Evolutionary conservation across 768 basidiomycete genomes (phyloP), one percentile per base, ranked within the genome.

Genomic region (Dendrothele bispora): DNA sequence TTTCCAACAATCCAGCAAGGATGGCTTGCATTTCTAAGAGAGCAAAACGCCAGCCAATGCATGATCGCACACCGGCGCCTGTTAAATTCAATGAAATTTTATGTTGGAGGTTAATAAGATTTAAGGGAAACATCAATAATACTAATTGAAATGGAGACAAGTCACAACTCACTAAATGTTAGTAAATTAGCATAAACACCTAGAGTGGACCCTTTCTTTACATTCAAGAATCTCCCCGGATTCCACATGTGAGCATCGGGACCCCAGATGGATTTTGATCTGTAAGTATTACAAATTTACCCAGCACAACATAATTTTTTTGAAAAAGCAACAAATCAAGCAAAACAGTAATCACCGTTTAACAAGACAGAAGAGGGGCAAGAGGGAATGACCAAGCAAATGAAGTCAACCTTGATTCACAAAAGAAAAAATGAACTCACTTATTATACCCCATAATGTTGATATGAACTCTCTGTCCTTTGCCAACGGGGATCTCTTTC

Each of bases 361-460:
- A 34, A 22, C 18, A 10, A 15, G 7, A 1, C 0, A 10, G 12
- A n/a, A n/a, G n/a, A n/a, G n/a, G n/a, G n/a, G n/a, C n/a, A n/a
- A n/a, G n/a, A n/a, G n/a, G n/a, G n/a, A n/a, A n/a, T n/a, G n/a
- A n/a, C n/a, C 28, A 39, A 38, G 35, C 44, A 27, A 28, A 46
- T 11, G 5, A 66, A 40, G 10, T n/a, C n/a, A 10, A n/a, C n/a
- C n/a, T 32, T n/a, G 30, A 10, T n/a, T 32, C n/a, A n/a, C 30
- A 5, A 7, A 40, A 38, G 28, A 39, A 22, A 24, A 14, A 12
- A 27, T 30, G 26, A 24, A 47, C 50, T 22, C 5, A 69, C 74
- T 65, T 61, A 46, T 75, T 68, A 50, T 72, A 69, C 11, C 60
- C 67, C 27, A 63, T 59, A 27, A 74, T 51, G 22, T 68, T 70